Evolutionary conservation across 2,329 filamentous ascomycete genomes (phyloP).

Genomic region (Alternaria hordeiaustralica): DNA sequence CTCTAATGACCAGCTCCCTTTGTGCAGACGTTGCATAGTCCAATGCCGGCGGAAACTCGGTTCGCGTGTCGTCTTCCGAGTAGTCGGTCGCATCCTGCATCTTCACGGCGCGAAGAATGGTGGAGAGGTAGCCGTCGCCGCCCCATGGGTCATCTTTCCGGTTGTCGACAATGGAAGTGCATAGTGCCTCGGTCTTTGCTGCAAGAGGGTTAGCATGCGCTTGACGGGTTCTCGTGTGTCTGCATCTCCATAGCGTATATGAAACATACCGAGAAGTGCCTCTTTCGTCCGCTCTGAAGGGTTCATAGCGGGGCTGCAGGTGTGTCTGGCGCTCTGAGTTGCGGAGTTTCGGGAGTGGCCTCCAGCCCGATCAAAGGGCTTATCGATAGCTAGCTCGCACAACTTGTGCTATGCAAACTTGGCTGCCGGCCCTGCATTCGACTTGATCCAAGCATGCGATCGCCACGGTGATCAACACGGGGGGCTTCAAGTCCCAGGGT

Average conservation of each 20-base stretch:
- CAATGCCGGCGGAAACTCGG: constrained; percentile 39
- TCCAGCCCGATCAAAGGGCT: neutral
- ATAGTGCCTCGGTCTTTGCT: constrained; percentile 51
- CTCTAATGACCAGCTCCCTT: constrained; percentile 64
- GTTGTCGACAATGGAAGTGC: constrained; percentile 54
- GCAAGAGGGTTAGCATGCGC: neutral
- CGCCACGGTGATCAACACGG: neutral
- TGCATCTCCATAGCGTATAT: neutral
- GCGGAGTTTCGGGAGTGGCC: neutral
- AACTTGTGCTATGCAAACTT: neutral
- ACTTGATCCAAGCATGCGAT: neutral
- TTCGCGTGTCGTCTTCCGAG: constrained; percentile 9
- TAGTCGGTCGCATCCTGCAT: constrained; percentile 51
- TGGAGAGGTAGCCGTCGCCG: constrained; percentile 54
- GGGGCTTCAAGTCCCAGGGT: neutral
- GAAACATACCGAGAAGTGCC: constrained; percentile 44
- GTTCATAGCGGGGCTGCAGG: constrained; percentile 45
- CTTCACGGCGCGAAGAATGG: constrained; percentile 61
- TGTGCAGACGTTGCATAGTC: constrained; percentile 64
- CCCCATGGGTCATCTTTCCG: constrained; percentile 40
- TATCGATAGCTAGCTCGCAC: constrained; percentile 8
- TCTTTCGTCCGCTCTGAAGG: constrained; percentile 51
- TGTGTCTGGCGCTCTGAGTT: neutral
- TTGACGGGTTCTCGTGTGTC: neutral
- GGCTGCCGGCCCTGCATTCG: neutral